Evolutionary conservation across 192 early-diverging fungal species (phyloP).

Genomic region (Ambispora gerdemannii): DNA sequence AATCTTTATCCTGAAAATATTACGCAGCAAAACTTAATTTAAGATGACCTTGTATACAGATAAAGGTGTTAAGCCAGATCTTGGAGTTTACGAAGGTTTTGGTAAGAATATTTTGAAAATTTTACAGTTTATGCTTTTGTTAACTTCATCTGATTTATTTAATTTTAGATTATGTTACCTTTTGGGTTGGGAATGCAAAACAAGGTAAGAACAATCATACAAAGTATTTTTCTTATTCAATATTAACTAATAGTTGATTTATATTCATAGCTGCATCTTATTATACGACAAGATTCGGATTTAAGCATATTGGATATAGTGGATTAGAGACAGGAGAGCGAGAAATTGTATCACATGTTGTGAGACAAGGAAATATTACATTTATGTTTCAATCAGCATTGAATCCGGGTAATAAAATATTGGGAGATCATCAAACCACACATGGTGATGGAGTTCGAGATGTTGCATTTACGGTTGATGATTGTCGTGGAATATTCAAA

Average conservation of each 20-base stretch:
- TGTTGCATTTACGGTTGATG: constrained; percentile 89
- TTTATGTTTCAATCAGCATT: constrained; percentile 94
- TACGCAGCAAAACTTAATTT: too few relatives aligned
- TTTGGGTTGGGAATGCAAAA: constrained; percentile 50
- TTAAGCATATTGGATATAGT: constrained; percentile 88
- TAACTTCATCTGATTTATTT: neutral
- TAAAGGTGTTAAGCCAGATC: constrained; percentile 56
- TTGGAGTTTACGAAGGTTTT: constrained; percentile 67
- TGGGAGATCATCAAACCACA: constrained; percentile 64
- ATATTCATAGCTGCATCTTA: constrained; percentile 72
- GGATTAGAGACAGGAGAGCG: constrained; percentile 94
- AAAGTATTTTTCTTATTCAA: neutral
- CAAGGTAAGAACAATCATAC: constrained; percentile 30
- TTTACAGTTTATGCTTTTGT: neutral
- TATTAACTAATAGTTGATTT: neutral
- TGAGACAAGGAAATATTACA: constrained; percentile 71
- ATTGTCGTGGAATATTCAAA: constrained; percentile 72
- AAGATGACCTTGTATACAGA: constrained; percentile 64
- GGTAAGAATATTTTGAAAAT: constrained; percentile 5
- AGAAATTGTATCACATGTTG: constrained; percentile 83
- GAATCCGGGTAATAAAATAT: constrained; percentile 70
- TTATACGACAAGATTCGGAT: constrained; percentile 91
- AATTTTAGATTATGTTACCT: constrained; percentile 41
- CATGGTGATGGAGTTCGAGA: constrained; percentile 97
- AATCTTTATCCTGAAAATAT: too few relatives aligned